A percentile compares a stretch with the other conserved stretches of the same genome.
Conservation (phyloP, 208 protist genomes). For the Spongospora subterranea region DNA sequence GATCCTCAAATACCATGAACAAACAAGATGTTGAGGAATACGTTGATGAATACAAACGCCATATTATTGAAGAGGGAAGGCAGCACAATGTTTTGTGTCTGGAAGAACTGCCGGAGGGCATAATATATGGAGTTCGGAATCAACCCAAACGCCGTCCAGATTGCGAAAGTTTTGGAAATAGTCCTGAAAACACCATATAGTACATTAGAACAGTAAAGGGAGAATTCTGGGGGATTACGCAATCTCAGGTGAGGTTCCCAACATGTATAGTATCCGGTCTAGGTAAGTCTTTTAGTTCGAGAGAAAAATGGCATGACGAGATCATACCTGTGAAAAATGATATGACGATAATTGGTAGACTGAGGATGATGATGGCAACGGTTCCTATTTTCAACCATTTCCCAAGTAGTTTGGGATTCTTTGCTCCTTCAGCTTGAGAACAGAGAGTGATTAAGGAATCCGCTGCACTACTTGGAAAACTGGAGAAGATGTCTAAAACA, state of each 20-base stretch:
- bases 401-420: constrained; percentile 28
- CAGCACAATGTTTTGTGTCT: background rate
- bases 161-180: background rate
- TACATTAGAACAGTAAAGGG: background rate
- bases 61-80: constrained; percentile 52
- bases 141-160: background rate
- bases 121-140: constrained; percentile 39
- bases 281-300: background rate
- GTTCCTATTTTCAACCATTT: constrained; percentile 42
- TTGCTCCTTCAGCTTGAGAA: constrained; percentile 29
- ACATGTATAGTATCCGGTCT: background rate
- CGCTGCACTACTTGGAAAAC: background rate
- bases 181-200: background rate
- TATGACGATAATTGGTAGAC: background rate
- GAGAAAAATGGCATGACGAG: background rate
- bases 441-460: constrained; percentile 48
- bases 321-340: background rate
- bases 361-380: background rate
- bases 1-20: constrained; percentile 18
- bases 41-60: constrained; percentile 17
- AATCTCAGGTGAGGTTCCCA: background rate
- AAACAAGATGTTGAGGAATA: constrained; percentile 52
- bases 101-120: constrained; percentile 54
- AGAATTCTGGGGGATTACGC: background rate
- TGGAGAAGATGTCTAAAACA: constrained; percentile 1